Evolutionary conservation across 495 filamentous ascomycete species (phyloP).

Genomic region (Xylaria scruposa): DNA sequence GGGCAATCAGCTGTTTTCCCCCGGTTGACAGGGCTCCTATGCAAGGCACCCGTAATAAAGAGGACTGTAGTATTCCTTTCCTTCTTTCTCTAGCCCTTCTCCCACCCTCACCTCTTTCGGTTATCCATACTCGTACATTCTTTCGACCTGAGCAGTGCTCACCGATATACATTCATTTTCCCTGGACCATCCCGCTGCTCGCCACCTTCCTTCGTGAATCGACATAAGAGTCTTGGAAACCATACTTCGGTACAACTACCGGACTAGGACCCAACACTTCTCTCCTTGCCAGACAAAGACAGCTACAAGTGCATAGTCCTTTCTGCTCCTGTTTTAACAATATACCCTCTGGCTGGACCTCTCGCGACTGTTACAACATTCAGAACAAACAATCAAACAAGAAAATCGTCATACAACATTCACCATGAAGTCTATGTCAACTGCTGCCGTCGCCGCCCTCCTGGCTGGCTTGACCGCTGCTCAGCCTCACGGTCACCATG

Average conservation of each 20-base stretch:
- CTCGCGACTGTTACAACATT: conserved; percentile 6
- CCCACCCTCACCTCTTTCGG: conserved; percentile 32
- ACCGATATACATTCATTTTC: conserved; percentile 46
- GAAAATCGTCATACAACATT: not conserved
- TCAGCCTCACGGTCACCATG: conserved; percentile 51
- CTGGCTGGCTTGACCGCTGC: conserved; percentile 53
- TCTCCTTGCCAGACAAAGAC: conserved; percentile 14
- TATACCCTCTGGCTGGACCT: conserved; percentile 31
- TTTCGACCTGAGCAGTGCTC: conserved; percentile 49
- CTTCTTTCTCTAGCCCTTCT: conserved; percentile 25
- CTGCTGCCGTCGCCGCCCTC: conserved; percentile 45
- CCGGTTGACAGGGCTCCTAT: conserved; percentile 11
- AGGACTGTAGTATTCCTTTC: not conserved
- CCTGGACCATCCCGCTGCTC: conserved; percentile 33
- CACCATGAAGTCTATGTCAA: conserved; percentile 57
- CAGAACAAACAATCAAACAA: conserved; percentile 3
- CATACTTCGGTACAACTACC: not conserved
- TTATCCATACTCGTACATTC: conserved; percentile 44
- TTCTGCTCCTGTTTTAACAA: conserved; percentile 18
- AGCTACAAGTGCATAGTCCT: conserved; percentile 10
- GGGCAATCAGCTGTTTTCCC: conserved; percentile 16
- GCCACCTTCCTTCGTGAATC: conserved; percentile 37
- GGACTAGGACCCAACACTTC: not conserved
- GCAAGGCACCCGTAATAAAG: conserved; percentile 18
- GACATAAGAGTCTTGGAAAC: conserved; percentile 21